Base-by-base conservation (phyloP, 2,329 filamentous ascomycete species). In the Aspergillus pseudoglaucus region DNA sequence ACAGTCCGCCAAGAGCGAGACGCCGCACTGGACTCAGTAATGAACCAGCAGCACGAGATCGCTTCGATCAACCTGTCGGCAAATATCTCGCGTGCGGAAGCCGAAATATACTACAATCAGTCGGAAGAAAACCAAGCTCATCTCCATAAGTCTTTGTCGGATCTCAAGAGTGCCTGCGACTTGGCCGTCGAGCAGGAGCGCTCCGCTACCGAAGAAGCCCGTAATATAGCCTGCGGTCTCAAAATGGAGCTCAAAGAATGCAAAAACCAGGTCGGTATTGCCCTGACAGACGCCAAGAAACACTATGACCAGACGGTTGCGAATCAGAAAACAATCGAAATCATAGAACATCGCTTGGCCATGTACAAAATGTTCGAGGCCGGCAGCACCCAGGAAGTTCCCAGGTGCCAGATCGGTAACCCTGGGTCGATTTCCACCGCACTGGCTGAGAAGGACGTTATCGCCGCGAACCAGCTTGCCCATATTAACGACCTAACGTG, bases 271-370 rank as follows among this genome's bases (percentile, higher is more conserved):
- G 23, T 54, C 18, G 42, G 27, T 0, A 33, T 53, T 17, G 51
- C 50, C 10, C 47, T 49, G 48, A 32, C 44, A 15, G 55, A 56
- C 22, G 47, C 50, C 6, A 38, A 56, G 20, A 42, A 46, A 12
- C 43, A 42, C 42, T 27, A 47, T 18, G 39, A 54, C 18, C 33
- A 50, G 32, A 42, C 47, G 4, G n/a, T 12, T 4, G 27, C 37
- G 12, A 22, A 39, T 2, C 18, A 51, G 46, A 12, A 25, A 12
- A 48, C 47, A 7, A 51, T 47, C n/a, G 15, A 45, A 6, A 32
- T 48, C 14, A 50, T 58, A 7, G 48, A 59, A 33, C 33, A 33
- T n/a, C 54, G 52, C 6, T 44, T 56, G 37, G 37, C 46, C 2
- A 46, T 39, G 22, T 50, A 37, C 38, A 48, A 49, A 33, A 15